Conservation (phyloP, 2,329 filamentous ascomycete species). For the Calonectria fujianensis region DNA sequence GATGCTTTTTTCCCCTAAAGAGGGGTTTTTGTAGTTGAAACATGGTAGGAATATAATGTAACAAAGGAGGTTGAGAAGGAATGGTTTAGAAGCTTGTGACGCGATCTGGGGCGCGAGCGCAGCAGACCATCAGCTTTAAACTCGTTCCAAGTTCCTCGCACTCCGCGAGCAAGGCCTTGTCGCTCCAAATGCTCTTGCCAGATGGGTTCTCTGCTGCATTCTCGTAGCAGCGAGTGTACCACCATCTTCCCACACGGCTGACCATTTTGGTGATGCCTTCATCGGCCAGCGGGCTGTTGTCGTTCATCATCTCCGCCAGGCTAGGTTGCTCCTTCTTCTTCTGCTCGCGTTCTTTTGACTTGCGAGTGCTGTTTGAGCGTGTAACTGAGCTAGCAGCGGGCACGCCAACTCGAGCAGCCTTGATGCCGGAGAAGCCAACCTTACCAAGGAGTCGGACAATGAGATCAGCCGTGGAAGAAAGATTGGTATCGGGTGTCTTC, state of each 20-base stretch:
- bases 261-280: constrained; percentile 95
- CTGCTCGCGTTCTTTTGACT: constrained; percentile 47
- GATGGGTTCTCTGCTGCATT: constrained; percentile 70
- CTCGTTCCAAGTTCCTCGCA: constrained; percentile 91
- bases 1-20: constrained; percentile 34
- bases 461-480: constrained; percentile 76
- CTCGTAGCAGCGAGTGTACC: constrained; percentile 96
- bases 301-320: constrained; percentile 83
- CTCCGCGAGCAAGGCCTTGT: constrained; percentile 84
- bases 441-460: constrained; percentile 81
- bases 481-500: constrained; percentile 74
- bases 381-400: constrained; percentile 77
- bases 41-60: constrained; percentile 41
- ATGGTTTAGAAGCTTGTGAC: constrained; percentile 68
- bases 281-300: constrained; percentile 82
- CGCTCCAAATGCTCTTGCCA: constrained; percentile 83
- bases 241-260: constrained; percentile 93
- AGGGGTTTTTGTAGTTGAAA: constrained; percentile 40
- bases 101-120: constrained; percentile 86
- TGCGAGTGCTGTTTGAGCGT: constrained; percentile 49
- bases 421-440: constrained; percentile 82
- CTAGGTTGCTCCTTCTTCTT: constrained; percentile 70
- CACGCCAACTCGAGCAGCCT: constrained; percentile 85
- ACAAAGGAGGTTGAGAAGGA: constrained; percentile 10
- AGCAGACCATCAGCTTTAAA: constrained; percentile 92